These are phyloP conservation scores for Sordaria brevicollis DNA, from an alignment of 495 filamentous ascomycete genomes.

Conservation along the genomic window DNA sequence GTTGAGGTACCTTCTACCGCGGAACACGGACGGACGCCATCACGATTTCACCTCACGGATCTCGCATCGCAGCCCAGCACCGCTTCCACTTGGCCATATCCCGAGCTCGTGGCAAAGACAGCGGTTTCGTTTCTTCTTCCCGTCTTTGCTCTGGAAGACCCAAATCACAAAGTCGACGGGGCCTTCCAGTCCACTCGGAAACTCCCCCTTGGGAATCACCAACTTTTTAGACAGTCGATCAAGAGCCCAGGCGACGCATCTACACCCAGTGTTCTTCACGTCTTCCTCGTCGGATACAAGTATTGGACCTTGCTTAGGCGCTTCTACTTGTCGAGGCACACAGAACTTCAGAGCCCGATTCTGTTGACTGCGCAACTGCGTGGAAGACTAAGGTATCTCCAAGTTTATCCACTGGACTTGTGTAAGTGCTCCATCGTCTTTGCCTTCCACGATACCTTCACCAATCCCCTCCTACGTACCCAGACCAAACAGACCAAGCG, in stretches of 20 bases:
- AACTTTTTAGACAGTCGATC: background rate
- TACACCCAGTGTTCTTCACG: background rate
- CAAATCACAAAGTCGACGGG: background rate
- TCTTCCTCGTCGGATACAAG: background rate
- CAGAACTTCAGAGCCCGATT: background rate
- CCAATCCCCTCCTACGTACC: background rate
- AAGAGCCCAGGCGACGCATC: background rate
- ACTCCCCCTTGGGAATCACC: background rate
- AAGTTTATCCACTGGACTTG: background rate
- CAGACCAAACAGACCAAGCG: background rate
- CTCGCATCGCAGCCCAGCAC: background rate
- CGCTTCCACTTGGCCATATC: background rate
- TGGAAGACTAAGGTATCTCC: background rate
- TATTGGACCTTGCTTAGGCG: background rate
- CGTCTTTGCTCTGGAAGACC: background rate
- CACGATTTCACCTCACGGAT: slow-evolving; percentile 12
- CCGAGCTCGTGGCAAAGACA: background rate
- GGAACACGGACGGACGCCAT: slow-evolving; percentile 13
- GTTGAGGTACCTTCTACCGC: slow-evolving; percentile 21
- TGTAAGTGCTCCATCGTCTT: background rate
- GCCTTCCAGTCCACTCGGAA: background rate
- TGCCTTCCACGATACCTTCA: background rate
- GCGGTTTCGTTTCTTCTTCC: background rate
- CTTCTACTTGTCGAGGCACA: background rate
- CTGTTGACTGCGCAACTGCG: background rate